Evolutionary conservation across 805 yeast species (phyloP), one percentile per base, ranked within the genome.

Genomic region (Lachancea sp.): DNA sequence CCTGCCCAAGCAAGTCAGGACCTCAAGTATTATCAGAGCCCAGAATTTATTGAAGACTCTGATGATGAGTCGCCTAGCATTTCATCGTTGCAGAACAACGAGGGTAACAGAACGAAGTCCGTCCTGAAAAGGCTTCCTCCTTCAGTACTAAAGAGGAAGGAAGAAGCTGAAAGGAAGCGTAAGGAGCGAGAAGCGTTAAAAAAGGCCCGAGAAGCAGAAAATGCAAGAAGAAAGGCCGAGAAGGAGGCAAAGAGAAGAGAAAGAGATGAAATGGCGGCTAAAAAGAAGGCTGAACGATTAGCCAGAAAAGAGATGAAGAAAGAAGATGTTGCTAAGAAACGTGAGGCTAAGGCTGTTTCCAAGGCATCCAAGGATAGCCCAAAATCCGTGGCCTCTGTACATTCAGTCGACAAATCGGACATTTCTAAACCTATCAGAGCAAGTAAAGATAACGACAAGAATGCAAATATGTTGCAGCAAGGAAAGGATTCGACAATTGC

Each of bases 121-220:
- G 33, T 19, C 8, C 19, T 19, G 18, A 40, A 39, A 33, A 37
- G 29, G 16, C 33, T 34, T 3, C 34, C 47, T 18, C 44, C 47
- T 9, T 44, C 47, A 3, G 30, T 34, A 12, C 32, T 38, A 4
- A 38, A 45, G 36, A 36, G 49, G 37, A 40, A 36, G 33, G 44
- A 45, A 28, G 43, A 45, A 17, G 47, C 42, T 9, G 48, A 47
- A 33, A 35, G 29, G 32, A 47, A 36, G 29, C 43, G 45, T 16
- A 41, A 39, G 30, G 46, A 46, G 24, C 37, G 34, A 12, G 47
- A 47, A 29, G 50, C 46, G 8, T 36, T 47, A 18, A 47, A 44
- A 34, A 37, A 30, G 23, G 43, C 44, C 7, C 45, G 43, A 28
- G 41, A 40, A 20, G 44, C 40, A 26, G 47, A 44, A 29, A 13